phyloP scores from a whole-genome alignment of 192 early-diverging fungal genomes.

The Phlyctochytrium planicorne region DNA sequence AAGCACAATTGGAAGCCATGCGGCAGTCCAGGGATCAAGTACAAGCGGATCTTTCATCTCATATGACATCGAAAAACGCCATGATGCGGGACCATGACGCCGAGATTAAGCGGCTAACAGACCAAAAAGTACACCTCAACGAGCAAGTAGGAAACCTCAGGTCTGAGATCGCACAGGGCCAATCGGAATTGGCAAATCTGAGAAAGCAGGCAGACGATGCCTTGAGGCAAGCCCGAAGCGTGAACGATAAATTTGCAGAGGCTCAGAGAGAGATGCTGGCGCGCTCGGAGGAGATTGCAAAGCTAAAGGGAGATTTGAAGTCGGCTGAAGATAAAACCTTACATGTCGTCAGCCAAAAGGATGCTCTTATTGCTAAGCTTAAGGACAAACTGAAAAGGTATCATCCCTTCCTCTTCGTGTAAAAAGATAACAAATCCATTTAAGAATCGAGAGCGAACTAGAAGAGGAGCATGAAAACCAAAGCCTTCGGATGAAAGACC shows the following conservation, averaged over 20 bases:
- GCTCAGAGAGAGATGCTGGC: not conserved
- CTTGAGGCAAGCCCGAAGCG: not conserved
- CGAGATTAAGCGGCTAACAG: constrained; percentile 13
- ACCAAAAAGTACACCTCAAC: constrained; percentile 27
- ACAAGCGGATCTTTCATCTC: constrained; percentile 18
- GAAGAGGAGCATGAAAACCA: constrained; percentile 41
- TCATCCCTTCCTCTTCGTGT: no score
- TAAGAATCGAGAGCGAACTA: constrained; percentile 29
- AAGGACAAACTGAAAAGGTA: constrained; percentile 34
- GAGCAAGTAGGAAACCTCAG: constrained; percentile 9
- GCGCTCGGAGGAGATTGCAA: constrained; percentile 33
- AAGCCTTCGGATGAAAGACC: constrained; percentile 45
- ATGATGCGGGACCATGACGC: constrained; percentile 32
- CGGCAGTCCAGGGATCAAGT: constrained; percentile 27
- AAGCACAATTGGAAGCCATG: constrained; percentile 23
- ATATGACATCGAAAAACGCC: not conserved
- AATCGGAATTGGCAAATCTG: not conserved
- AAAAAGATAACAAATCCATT: no score
- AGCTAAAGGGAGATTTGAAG: constrained; percentile 28
- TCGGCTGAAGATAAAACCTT: constrained; percentile 9
- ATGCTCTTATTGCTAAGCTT: constrained; percentile 30
- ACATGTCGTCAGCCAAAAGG: constrained; percentile 6
- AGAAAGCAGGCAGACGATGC: not conserved
- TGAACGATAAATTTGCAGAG: not conserved
- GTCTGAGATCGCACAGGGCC: not conserved